Evolutionary conservation across 2,329 filamentous ascomycete species (phyloP).

Genomic region (Ambrosiella cleistominuta): DNA sequence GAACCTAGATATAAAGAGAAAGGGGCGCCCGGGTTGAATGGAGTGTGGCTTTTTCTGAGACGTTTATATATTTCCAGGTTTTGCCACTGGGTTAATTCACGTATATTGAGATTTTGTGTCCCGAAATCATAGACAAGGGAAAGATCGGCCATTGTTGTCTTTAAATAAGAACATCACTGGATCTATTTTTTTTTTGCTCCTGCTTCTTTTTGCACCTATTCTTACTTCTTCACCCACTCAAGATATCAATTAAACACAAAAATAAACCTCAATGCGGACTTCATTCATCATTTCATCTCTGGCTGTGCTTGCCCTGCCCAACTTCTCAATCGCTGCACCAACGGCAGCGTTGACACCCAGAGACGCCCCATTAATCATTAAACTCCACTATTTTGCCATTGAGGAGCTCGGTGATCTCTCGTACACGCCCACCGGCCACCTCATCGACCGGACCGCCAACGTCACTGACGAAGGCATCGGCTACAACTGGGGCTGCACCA

Average conservation of each 20-base stretch:
- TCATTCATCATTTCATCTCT: not conserved
- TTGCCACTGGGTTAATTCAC: no score
- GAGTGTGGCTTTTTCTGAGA: no score
- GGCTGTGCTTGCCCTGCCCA: not conserved
- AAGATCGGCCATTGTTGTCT: no score
- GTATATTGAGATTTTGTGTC: no score
- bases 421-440: not conserved
- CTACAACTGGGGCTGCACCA: conserved; percentile 12
- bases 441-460: not conserved
- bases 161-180: no score
- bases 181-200: no score
- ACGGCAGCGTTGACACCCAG: not conserved
- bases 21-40: no score
- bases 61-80: no score
- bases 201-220: not conserved
- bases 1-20: no score
- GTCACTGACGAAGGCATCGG: conserved; percentile 4
- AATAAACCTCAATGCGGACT: not conserved
- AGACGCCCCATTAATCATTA: not conserved
- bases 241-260: not conserved
- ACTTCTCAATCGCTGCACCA: not conserved
- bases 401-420: not conserved
- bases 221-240: not conserved
- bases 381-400: conserved; percentile 1
- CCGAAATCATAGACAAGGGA: no score